These are phyloP conservation scores for Murraya paniculata DNA, from an alignment of 345 rosid species.

Conservation along the genomic window DNA sequence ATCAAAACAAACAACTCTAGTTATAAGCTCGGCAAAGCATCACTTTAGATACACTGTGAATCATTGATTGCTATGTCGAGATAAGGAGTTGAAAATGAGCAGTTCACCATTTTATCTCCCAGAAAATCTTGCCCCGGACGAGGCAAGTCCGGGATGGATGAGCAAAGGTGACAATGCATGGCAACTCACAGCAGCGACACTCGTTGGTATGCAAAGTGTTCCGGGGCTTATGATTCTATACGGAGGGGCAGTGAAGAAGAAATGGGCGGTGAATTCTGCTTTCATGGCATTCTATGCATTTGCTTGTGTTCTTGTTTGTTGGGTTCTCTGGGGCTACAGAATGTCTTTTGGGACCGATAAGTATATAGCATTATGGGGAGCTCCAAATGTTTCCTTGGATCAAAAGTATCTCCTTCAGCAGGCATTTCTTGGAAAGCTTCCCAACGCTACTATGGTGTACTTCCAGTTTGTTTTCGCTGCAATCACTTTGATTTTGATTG, in stretches of 20 bases:
- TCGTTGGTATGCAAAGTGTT: slow-evolving; percentile 36
- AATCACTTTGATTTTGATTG: slow-evolving; percentile 38
- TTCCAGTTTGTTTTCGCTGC: slow-evolving; percentile 42
- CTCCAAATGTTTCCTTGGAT: slow-evolving; percentile 16
- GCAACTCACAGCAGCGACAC: slow-evolving; percentile 41
- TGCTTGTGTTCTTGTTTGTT: slow-evolving; percentile 37
- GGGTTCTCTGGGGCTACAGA: slow-evolving; percentile 39
- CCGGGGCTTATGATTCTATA: slow-evolving; percentile 39
- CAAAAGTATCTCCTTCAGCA: slow-evolving; percentile 16
- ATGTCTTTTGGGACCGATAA: slow-evolving; percentile 27
- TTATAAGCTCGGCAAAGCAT: background rate
- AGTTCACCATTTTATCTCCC: slow-evolving; percentile 14
- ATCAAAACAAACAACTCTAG: slow-evolving; percentile 10
- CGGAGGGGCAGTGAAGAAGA: slow-evolving; percentile 42
- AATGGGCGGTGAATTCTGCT: slow-evolving; percentile 44
- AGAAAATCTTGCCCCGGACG: slow-evolving; percentile 2
- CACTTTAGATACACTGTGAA: background rate
- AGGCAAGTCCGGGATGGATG: slow-evolving; percentile 31
- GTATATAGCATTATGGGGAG: slow-evolving; percentile 28
- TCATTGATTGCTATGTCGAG: background rate
- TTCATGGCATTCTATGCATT: slow-evolving; percentile 42
- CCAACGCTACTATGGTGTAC: slow-evolving; percentile 37
- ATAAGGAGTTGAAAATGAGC: background rate
- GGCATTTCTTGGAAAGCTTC: slow-evolving; percentile 19
- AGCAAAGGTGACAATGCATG: slow-evolving; percentile 41